Base-by-base conservation (phyloP, 75 land plant genomes). In the Ceratopteris richardii region DNA sequence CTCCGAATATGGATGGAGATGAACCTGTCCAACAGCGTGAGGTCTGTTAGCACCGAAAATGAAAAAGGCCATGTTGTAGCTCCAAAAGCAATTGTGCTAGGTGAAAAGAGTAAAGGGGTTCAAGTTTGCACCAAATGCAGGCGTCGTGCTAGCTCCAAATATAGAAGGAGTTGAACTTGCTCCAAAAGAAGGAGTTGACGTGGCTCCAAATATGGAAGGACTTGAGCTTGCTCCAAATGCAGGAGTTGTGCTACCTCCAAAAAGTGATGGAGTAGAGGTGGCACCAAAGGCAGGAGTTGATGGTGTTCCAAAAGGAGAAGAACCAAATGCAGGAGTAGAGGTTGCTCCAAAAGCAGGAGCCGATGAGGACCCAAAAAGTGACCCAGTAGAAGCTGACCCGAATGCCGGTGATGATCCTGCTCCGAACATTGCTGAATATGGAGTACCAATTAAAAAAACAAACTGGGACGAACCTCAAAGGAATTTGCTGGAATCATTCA, bases 301-400 rank as follows among this genome's bases (percentile, higher is more conserved):
- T 26, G 65, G 23, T 20, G 64, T 39, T 18, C 74, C 77, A 79
- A 84, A 88, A 1, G 70, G 62, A 23, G 74, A 56, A 4, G 66
- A 67, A 1, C 84, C 80, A 53, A 79, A 79, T 17, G 74, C 74
- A 53, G 78, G 68, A 27, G 82, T 55, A 13, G 70, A 30, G 29
- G 28, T 52, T 3, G 27, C 25, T 52, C 54, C 54, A 52, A 52
- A 52, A 0, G 82, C 76, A 0, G 90, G 80, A 2, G 82, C 54
- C 0, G 75, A 64, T 9, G 82, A 71, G 17, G 74, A 66, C 16
- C 85, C 85, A 65, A 86, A 86, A 1, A 78, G 78, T 11, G 84
- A 71, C 0, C 70, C 64, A 10, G 82, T 73, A 25, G 67, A 58
- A 36, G 77, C 52, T n/a, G 85, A 76, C 54, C 95, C 88, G 63